A percentile compares a stretch with the other conserved stretches of the same genome.
Conservation (phyloP, 257 asterid species). For the Verbena officinalis region DNA sequence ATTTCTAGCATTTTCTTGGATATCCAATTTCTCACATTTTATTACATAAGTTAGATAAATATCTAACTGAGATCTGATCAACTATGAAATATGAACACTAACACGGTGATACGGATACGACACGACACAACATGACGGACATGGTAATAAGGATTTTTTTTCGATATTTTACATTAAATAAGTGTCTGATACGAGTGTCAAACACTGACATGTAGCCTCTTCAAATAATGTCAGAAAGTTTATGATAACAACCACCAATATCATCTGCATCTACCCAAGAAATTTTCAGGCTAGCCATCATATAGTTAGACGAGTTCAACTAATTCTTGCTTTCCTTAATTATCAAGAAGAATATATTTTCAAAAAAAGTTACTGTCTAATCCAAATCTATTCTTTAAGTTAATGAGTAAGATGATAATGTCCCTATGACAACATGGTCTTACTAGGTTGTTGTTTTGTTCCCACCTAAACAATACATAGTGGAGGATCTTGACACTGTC, state of each 20-base stretch:
- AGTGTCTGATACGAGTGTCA: too few species aligned
- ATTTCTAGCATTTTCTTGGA: too few species aligned
- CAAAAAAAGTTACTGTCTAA: not conserved
- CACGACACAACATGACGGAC: too few species aligned
- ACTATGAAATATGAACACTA: too few species aligned
- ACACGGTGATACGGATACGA: too few species aligned
- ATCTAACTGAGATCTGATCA: too few species aligned
- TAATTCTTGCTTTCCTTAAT: not conserved
- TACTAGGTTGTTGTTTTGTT: slow-evolving; percentile 19
- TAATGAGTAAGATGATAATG: slow-evolving; percentile 8
- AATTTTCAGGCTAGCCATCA: not conserved
- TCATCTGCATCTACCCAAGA: not conserved
- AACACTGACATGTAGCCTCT: too few species aligned
- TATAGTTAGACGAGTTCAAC: not conserved
- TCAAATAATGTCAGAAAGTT: not conserved
- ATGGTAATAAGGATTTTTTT: too few species aligned
- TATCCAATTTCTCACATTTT: too few species aligned
- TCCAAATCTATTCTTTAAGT: not conserved
- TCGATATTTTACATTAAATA: too few species aligned
- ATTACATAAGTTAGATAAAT: too few species aligned
- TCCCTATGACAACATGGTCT: slow-evolving; percentile 7
- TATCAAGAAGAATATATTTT: not conserved
- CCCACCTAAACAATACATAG: slow-evolving; percentile 18
- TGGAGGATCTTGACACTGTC: slow-evolving; percentile 1
- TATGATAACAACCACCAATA: not conserved